phyloP scores from a whole-genome alignment of 768 basidiomycete genomes.

The Cyclocybe aegerita region DNA sequence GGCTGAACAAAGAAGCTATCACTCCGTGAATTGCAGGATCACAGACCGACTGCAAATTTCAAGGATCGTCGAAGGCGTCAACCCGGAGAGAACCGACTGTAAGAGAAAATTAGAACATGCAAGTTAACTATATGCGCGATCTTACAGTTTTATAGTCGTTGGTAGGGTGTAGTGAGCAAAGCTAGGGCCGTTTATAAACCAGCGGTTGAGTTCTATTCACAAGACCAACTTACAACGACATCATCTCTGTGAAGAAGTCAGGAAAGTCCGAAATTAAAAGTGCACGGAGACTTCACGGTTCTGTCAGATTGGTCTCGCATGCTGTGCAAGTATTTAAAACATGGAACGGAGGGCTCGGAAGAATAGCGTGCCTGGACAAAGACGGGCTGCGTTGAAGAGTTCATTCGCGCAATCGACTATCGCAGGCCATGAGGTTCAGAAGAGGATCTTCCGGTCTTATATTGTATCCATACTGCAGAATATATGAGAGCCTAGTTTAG shows the following conservation, averaged over 20 bases:
- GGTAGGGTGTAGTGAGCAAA: constrained; percentile 80
- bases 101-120: constrained; percentile 5
- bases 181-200: constrained; percentile 35
- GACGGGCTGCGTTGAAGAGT: constrained; percentile 70
- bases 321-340: constrained; percentile 37
- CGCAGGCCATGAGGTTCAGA: neutral
- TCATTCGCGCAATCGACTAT: constrained; percentile 85
- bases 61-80: constrained; percentile 71
- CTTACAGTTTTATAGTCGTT: constrained; percentile 90
- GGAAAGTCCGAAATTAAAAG: constrained; percentile 1
- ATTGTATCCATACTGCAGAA: constrained; percentile 62
- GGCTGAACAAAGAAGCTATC: neutral
- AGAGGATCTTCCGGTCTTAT: constrained; percentile 5
- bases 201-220: neutral
- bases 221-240: constrained; percentile 50
- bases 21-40: neutral
- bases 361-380: constrained; percentile 64
- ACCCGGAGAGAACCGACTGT: constrained; percentile 82
- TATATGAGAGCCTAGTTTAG: constrained; percentile 74
- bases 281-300: constrained; percentile 54
- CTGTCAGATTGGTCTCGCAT: constrained; percentile 76
- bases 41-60: constrained; percentile 79
- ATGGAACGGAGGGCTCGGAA: neutral
- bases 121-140: constrained; percentile 31
- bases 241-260: constrained; percentile 45